Evolutionary conservation across 352 stramenopile genomes (phyloP).

Genomic region (Phytophthora pluvialis): DNA sequence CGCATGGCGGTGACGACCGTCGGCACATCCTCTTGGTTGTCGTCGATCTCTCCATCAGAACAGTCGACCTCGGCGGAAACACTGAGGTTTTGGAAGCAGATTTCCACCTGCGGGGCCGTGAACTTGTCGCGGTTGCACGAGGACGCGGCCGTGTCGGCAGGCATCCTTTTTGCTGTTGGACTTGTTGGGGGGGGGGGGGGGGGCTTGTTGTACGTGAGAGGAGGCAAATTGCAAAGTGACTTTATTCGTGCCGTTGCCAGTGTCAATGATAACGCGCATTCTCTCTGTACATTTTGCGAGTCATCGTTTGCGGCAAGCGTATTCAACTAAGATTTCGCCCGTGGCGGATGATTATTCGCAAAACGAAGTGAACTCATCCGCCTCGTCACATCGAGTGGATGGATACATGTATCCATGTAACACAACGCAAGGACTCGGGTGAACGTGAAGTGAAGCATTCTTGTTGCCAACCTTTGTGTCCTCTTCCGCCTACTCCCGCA

Average conservation of each 20-base stretch:
- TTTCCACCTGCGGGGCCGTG: conserved; percentile 27
- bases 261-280: background rate
- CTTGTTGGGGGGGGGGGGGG: too few species aligned
- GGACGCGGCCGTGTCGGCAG: too few species aligned
- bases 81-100: conserved; percentile 54
- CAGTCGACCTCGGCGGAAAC: conserved; percentile 32
- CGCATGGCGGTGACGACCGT: conserved; percentile 37
- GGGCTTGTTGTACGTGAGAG: background rate
- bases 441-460: background rate
- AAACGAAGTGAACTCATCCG: too few species aligned
- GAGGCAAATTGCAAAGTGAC: conserved; percentile 12
- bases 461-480: background rate
- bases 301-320: background rate
- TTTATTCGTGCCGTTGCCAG: background rate
- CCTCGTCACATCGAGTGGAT: background rate
- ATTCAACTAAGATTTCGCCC: too few species aligned
- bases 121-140: too few species aligned
- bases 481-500: conserved; percentile 44
- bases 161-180: too few species aligned
- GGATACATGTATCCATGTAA: background rate
- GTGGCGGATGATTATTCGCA: too few species aligned
- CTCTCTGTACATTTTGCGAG: background rate
- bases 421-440: too few species aligned
- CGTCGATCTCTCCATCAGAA: conserved; percentile 5
- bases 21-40: conserved; percentile 27